Evolutionary conservation across 2,329 filamentous ascomycete species (phyloP).

Genomic region (Amphichorda felina): DNA sequence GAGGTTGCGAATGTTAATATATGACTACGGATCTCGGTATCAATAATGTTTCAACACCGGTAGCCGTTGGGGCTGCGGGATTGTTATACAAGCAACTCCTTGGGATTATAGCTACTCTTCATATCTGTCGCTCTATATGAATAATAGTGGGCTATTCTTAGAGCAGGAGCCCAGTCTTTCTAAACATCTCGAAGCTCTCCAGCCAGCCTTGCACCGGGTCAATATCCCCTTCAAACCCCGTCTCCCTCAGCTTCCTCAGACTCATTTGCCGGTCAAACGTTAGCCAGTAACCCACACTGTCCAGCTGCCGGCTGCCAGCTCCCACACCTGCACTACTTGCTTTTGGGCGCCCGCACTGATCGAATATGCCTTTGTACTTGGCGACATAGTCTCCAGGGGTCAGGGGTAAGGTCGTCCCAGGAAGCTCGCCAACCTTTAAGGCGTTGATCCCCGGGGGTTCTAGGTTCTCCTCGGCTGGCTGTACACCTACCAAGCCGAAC

Average conservation of each 20-base stretch:
- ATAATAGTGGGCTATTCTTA: too few species aligned
- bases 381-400: slow-evolving; percentile 18
- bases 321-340: slow-evolving; percentile 20
- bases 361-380: slow-evolving; percentile 16
- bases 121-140: too few species aligned
- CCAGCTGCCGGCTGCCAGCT: slow-evolving; percentile 22
- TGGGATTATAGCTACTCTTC: too few species aligned
- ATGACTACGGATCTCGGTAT: too few species aligned
- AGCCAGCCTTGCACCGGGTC: slow-evolving; percentile 27
- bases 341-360: slow-evolving; percentile 9
- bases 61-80: too few species aligned
- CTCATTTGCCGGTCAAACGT: slow-evolving; percentile 35
- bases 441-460: background rate
- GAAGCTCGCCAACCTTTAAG: background rate
- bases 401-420: background rate
- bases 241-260: slow-evolving; percentile 21
- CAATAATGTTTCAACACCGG: too few species aligned
- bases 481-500: slow-evolving; percentile 17
- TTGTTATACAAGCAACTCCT: too few species aligned
- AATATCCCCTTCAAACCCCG: slow-evolving; percentile 25
- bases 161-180: slow-evolving; percentile 26
- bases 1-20: too few species aligned
- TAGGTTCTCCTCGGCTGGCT: slow-evolving; percentile 6
- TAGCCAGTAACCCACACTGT: slow-evolving; percentile 32
- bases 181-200: slow-evolving; percentile 28